These are phyloP conservation scores for Pichia nanzhaoensis DNA, from an alignment of 805 yeast genomes.

Conservation along the genomic window DNA sequence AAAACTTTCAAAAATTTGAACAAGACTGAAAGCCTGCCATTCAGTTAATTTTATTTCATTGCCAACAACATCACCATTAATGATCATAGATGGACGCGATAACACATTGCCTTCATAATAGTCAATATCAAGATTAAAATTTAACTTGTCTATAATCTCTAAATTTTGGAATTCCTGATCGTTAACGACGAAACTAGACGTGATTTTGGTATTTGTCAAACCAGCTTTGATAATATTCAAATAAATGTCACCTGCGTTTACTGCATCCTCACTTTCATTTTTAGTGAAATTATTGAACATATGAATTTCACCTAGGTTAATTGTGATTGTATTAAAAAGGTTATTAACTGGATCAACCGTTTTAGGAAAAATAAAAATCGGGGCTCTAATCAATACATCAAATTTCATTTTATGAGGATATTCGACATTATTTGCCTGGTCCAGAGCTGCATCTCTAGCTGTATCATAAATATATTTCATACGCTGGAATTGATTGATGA, in stretches of 20 bases:
- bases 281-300: slow-evolving; percentile 51
- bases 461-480: slow-evolving; percentile 88
- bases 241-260: slow-evolving; percentile 13
- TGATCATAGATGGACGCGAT: slow-evolving; percentile 41
- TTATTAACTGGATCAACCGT: slow-evolving; percentile 35
- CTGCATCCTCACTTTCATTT: slow-evolving; percentile 10
- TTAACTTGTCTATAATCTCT: slow-evolving; percentile 61
- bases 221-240: slow-evolving; percentile 62
- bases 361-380: slow-evolving; percentile 74
- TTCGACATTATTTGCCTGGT: slow-evolving; percentile 60
- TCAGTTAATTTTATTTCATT: slow-evolving; percentile 65
- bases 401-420: slow-evolving; percentile 58
- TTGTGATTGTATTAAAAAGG: slow-evolving; percentile 54
- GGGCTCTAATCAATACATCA: slow-evolving; percentile 70
- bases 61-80: slow-evolving; percentile 56
- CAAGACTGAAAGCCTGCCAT: slow-evolving; percentile 53
- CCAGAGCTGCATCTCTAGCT: slow-evolving; percentile 82
- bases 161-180: slow-evolving; percentile 42
- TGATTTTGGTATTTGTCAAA: slow-evolving; percentile 61
- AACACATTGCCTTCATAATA: slow-evolving; percentile 37
- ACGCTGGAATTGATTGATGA: slow-evolving; percentile 63
- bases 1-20: slow-evolving; percentile 49
- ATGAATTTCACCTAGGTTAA: slow-evolving; percentile 77
- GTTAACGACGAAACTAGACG: slow-evolving; percentile 48
- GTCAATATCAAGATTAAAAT: slow-evolving; percentile 53